Evolutionary conservation across 306 rosid genomes (phyloP).

Genomic region (Vicia sativa): DNA sequence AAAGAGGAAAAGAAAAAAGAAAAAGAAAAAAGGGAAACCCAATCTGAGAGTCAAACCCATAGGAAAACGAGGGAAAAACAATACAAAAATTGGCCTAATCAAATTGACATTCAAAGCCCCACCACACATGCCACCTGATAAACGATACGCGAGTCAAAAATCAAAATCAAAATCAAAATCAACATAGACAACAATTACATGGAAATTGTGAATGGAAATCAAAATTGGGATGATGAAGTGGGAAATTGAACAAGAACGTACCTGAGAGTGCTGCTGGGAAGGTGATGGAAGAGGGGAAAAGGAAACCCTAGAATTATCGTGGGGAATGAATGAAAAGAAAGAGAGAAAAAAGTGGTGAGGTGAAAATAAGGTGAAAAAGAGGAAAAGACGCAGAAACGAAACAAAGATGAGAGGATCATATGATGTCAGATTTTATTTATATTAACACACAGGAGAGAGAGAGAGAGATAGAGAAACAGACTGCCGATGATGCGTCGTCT

Average conservation of each 20-base stretch:
- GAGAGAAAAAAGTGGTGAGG: conserved; percentile 26
- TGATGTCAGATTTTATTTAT: conserved; percentile 47
- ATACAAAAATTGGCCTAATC: conserved; percentile 46
- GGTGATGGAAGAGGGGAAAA: conserved; percentile 10
- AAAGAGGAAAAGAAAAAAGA: conserved; percentile 49
- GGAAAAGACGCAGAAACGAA: conserved; percentile 29
- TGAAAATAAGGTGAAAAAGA: conserved; percentile 20
- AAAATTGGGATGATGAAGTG: conserved; percentile 27
- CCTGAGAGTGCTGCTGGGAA: conserved; percentile 48
- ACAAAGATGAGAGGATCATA: conserved; percentile 32
- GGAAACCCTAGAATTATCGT: conserved; percentile 46
- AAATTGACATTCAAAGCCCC: conserved; percentile 52
- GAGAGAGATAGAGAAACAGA: neutral
- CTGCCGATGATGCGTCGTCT: neutral
- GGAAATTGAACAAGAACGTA: conserved; percentile 39
- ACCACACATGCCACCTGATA: conserved; percentile 59
- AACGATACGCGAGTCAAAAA: conserved; percentile 40
- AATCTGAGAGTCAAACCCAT: conserved; percentile 45
- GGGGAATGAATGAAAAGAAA: conserved; percentile 22
- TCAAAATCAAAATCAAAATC: conserved; percentile 50
- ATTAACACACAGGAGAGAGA: conserved; percentile 42
- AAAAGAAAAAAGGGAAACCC: conserved; percentile 50
- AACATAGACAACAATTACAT: conserved; percentile 26
- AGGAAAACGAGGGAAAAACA: conserved; percentile 22
- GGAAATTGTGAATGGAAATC: conserved; percentile 33